Conservation (phyloP, 2,329 filamentous ascomycete genomes). For the Scopulariopsis brevicaulis region DNA sequence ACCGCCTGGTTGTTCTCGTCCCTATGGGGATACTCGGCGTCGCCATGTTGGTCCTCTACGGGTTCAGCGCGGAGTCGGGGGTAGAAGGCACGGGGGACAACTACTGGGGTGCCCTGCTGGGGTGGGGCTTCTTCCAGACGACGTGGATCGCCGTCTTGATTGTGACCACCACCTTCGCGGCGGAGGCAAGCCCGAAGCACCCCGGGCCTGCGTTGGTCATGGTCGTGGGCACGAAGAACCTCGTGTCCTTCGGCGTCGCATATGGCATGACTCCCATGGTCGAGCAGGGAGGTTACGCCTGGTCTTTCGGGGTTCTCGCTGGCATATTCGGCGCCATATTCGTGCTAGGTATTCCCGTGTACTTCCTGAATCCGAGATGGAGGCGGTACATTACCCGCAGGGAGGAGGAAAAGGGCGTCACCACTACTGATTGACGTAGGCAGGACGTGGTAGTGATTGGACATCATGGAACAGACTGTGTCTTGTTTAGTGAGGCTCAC, state of each 20-base stretch:
- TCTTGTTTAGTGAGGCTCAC: too few species aligned
- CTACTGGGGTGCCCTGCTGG: conserved; percentile 13
- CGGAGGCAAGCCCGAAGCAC: conserved; percentile 20
- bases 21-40: conserved; percentile 9
- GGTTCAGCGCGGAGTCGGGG: conserved; percentile 5
- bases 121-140: conserved; percentile 15
- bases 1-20: conserved; percentile 9
- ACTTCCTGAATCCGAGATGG: conserved; percentile 10
- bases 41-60: conserved; percentile 10
- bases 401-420: not conserved
- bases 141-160: conserved; percentile 16
- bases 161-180: conserved; percentile 19
- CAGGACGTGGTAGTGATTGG: too few species aligned
- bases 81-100: not conserved
- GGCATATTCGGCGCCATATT: conserved; percentile 11
- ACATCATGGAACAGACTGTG: too few species aligned
- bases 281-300: conserved; percentile 7
- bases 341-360: conserved; percentile 11
- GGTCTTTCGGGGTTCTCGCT: conserved; percentile 10
- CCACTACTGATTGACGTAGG: not conserved
- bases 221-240: conserved; percentile 20
- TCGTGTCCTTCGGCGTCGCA: conserved; percentile 18
- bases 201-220: conserved; percentile 19
- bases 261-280: conserved; percentile 20
- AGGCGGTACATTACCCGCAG: conserved; percentile 3